Evolutionary conservation across 106 monocot genomes (phyloP), one percentile per base, ranked within the genome.

Genomic region (Vanilla planifolia): DNA sequence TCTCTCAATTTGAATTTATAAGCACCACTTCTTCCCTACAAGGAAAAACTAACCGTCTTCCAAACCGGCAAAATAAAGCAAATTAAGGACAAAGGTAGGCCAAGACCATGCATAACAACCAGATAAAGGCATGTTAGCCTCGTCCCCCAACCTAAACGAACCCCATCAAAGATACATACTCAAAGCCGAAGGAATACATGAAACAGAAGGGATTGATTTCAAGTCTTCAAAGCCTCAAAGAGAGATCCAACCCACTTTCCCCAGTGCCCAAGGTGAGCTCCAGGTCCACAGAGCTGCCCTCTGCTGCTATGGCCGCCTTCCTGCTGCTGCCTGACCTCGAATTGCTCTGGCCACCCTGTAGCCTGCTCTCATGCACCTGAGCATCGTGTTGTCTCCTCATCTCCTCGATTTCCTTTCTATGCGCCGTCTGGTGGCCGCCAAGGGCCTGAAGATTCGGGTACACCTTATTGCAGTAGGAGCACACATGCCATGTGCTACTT

Each of bases 371-470:
- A 5, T 27, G 5, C 1, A n/a, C 45, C 45, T 16, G 45, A 45
- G n/a, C 9, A 13, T n/a, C n/a, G n/a, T 35, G 0, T 6, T 35
- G 19, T 9, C 35, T 33, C 21, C 60, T 60, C 60, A 69, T 48
- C 46, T 50, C 45, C 37, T 60, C 69, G 9, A 69, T 69, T 39
- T 60, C 60, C 39, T 57, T 60, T 20, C 69, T 55, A 10, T 69
- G 60, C 13, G 69, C 60, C 8, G 69, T 69, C 47, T 60, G 60
- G 27, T 69, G 60, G 2, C 69, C 69, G 5, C 69, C 69, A 28
- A 69, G 34, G 1, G 69, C 69, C 20, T 69, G 60, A 13, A 69
- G 50, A 28, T 17, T 69, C 14, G 30, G 24, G 28, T 48, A 69
- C 2, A 24, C 3, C 19, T 55, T 55, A 1, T 35, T 10, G 20